Percentiles rank a stretch among this genome's conserved stretches.
Evolutionary conservation across 352 stramenopile species (phyloP).

Genomic region (Elongisporangium prolatum): DNA sequence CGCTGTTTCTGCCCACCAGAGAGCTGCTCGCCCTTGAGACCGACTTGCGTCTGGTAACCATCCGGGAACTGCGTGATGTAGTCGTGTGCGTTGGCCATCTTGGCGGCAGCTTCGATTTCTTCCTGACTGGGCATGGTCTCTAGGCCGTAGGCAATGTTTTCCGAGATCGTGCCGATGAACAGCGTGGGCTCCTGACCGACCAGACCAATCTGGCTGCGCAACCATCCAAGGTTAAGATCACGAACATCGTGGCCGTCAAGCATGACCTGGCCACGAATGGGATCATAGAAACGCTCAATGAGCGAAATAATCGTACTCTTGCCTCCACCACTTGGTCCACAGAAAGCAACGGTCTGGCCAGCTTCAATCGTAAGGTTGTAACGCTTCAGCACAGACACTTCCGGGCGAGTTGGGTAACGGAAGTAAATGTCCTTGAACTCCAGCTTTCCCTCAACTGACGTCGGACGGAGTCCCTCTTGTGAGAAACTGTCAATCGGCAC

Average conservation of each 20-base stretch:
- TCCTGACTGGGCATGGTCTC: constrained; percentile 66
- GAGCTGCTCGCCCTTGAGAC: constrained; percentile 24
- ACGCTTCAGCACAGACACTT: no score
- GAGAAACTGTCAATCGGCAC: no score
- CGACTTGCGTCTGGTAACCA: constrained; percentile 38
- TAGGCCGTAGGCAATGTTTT: constrained; percentile 36
- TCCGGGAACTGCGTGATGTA: constrained; percentile 35
- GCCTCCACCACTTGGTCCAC: no score
- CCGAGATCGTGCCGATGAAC: constrained; percentile 11
- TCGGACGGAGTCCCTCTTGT: no score
- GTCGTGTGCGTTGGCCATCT: constrained; percentile 32
- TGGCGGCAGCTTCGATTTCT: constrained; percentile 72
- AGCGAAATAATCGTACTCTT: no score
- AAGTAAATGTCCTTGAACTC: no score
- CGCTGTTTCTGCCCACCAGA: constrained; percentile 38
- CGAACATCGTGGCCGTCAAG: constrained; percentile 70
- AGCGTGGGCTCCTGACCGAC: constrained; percentile 13
- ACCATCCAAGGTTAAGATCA: constrained; percentile 58
- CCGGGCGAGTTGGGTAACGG: no score
- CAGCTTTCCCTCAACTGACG: no score
- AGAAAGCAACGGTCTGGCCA: no score
- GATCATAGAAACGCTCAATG: no score
- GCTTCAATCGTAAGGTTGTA: no score
- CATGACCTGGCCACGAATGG: constrained; percentile 45
- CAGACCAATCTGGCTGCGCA: constrained; percentile 45